Percentiles rank a stretch among this genome's conserved stretches.
Evolutionary conservation across 306 rosid species (phyloP).

Genomic region (Quercus wislizeni): DNA sequence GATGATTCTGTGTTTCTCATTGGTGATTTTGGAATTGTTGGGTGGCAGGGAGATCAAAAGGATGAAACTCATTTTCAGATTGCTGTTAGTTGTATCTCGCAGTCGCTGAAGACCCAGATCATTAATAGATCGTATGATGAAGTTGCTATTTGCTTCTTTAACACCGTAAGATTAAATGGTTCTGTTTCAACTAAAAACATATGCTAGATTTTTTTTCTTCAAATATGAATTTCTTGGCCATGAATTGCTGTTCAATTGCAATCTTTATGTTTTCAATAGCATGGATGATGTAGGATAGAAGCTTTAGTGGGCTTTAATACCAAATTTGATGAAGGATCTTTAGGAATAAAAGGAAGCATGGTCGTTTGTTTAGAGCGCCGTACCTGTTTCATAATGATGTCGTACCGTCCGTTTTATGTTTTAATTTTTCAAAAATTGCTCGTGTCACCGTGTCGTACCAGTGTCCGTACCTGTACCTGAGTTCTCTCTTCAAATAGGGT

Average conservation of each 20-base stretch:
- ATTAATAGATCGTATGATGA: conserved; percentile 75
- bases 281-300: not conserved
- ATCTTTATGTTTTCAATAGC: not conserved
- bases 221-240: too few species aligned
- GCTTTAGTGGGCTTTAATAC: too few species aligned
- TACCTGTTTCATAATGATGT: too few species aligned
- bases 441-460: accelerated
- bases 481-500: too few species aligned
- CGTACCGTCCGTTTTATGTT: too few species aligned
- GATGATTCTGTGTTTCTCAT: too few species aligned
- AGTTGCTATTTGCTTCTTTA: conserved; percentile 87
- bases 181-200: not conserved
- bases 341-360: too few species aligned
- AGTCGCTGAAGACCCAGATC: conserved; percentile 65
- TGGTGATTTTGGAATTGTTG: not conserved
- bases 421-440: too few species aligned
- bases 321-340: too few species aligned
- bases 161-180: conserved; percentile 54
- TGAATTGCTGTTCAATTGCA: not conserved
- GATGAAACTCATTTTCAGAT: conserved; percentile 70
- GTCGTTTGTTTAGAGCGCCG: too few species aligned
- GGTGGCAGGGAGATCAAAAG: conserved; percentile 37
- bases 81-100: conserved; percentile 62
- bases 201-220: not conserved
- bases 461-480: too few species aligned